These are phyloP conservation scores for Pisolithus sp. DNA, from an alignment of 768 basidiomycete species.

Conservation along the genomic window DNA sequence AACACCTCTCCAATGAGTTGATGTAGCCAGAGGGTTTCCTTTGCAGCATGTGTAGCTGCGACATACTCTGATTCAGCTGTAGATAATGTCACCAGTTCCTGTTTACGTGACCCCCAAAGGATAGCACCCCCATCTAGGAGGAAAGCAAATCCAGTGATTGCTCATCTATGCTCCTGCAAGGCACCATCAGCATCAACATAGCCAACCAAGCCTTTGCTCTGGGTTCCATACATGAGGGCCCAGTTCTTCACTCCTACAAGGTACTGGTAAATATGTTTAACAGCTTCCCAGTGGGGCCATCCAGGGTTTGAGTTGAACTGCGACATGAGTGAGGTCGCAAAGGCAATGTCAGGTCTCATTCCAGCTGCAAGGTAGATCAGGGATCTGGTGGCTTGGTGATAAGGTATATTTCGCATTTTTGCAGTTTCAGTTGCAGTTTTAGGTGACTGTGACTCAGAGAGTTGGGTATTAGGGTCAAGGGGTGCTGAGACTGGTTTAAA, in stretches of 20 bases:
- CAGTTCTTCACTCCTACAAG: slow-evolving; percentile 3
- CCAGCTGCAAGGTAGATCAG: slow-evolving; percentile 10
- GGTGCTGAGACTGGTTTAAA: not conserved
- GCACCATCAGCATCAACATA: not conserved
- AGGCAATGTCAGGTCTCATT: slow-evolving; percentile 13
- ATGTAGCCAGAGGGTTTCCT: not conserved
- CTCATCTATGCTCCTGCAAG: slow-evolving; percentile 1
- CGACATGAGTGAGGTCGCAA: slow-evolving; percentile 6
- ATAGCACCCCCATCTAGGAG: slow-evolving; percentile 3
- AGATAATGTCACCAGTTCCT: slow-evolving; percentile 4
- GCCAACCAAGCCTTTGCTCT: not conserved
- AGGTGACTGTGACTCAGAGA: not conserved
- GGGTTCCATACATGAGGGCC: not conserved
- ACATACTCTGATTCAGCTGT: not conserved
- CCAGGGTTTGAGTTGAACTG: slow-evolving; percentile 5
- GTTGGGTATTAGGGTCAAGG: not conserved
- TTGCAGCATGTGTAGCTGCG: not conserved
- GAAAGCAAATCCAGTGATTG: slow-evolving; percentile 1
- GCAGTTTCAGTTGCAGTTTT: not conserved
- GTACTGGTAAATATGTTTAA: slow-evolving; percentile 12
- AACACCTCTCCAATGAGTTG: slow-evolving; percentile 2
- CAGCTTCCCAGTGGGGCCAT: slow-evolving; percentile 7
- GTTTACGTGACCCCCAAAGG: not conserved
- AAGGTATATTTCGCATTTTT: not conserved
- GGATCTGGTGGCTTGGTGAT: not conserved